These are phyloP conservation scores for Neobulgaria alba DNA, from an alignment of 2,329 filamentous ascomycete genomes.

Conservation along the genomic window DNA sequence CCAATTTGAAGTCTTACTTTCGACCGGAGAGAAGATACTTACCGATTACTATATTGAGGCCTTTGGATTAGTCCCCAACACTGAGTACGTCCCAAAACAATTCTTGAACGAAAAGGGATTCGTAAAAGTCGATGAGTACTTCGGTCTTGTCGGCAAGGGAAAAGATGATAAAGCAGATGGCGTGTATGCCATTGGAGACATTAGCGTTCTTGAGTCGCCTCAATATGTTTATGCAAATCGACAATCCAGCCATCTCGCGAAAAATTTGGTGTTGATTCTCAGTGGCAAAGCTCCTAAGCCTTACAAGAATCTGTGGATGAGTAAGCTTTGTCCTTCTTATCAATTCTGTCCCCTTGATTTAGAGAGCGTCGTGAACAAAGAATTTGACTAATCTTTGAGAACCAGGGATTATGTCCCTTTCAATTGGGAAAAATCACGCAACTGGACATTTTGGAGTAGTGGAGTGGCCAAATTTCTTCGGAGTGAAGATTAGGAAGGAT, in stretches of 20 bases:
- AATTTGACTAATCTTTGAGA: too few relatives aligned
- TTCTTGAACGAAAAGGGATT: constrained; percentile 38
- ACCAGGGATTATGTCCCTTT: too few relatives aligned
- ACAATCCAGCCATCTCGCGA: constrained; percentile 20
- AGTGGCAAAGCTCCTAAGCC: constrained; percentile 10
- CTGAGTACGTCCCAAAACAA: constrained; percentile 40
- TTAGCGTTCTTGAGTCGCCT: constrained; percentile 17
- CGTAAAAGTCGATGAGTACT: constrained; percentile 42
- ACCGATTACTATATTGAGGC: constrained; percentile 50
- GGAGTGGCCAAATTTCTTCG: too few relatives aligned
- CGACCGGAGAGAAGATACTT: constrained; percentile 37
- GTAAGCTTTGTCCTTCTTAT: too few relatives aligned
- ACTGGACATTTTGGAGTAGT: too few relatives aligned
- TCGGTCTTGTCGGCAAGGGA: constrained; percentile 37
- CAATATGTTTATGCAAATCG: constrained; percentile 17
- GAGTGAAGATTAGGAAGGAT: too few relatives aligned
- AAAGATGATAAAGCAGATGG: too few relatives aligned
- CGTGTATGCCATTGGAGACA: constrained; percentile 25
- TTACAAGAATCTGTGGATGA: too few relatives aligned
- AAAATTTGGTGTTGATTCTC: constrained; percentile 18
- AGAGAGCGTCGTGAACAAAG: too few relatives aligned
- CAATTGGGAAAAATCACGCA: too few relatives aligned
- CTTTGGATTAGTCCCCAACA: constrained; percentile 47
- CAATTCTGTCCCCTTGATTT: too few relatives aligned
- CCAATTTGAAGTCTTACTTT: constrained; percentile 41